phyloP scores from a whole-genome alignment of 2,329 filamentous ascomycete genomes.

The Ophiocordyceps australis region DNA sequence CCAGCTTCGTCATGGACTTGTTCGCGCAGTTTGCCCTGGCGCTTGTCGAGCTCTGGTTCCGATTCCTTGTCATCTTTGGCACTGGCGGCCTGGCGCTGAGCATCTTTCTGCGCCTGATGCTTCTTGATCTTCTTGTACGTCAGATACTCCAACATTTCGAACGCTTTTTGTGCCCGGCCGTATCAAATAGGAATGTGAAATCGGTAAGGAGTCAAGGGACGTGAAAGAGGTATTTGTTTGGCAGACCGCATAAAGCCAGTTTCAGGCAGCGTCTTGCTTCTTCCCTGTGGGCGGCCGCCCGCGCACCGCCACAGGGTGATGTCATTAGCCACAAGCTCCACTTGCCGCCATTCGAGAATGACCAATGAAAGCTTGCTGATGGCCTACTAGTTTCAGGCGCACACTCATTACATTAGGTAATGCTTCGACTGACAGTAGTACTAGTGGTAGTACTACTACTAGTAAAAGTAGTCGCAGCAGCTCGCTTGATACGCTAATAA shows the following conservation, averaged over 20 bases:
- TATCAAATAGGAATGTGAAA: no score
- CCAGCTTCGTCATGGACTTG: constrained; percentile 3
- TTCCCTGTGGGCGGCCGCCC: constrained; percentile 1
- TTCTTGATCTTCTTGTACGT: constrained; percentile 45
- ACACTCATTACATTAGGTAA: no score
- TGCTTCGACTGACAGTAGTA: no score
- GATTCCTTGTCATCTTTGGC: constrained; percentile 1
- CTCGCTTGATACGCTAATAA: no score
- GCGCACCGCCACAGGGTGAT: constrained; percentile 15
- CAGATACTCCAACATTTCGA: constrained; percentile 44
- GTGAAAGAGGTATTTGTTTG: neutral
- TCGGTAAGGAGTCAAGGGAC: neutral
- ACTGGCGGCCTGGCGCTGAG: constrained; percentile 4
- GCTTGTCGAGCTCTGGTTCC: neutral
- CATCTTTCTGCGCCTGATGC: constrained; percentile 28
- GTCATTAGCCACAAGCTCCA: constrained; percentile 10
- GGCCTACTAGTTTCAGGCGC: no score
- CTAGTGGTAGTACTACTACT: no score
- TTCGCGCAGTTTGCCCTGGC: constrained; percentile 1
- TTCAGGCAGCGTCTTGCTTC: no score
- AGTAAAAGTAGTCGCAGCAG: no score
- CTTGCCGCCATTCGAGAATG: neutral
- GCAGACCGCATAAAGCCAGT: neutral
- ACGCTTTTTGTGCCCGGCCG: no score
- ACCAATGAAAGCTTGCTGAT: no score